Conservation (phyloP, 192 early-diverging fungal species). For the Chytriomyces sp. region DNA sequence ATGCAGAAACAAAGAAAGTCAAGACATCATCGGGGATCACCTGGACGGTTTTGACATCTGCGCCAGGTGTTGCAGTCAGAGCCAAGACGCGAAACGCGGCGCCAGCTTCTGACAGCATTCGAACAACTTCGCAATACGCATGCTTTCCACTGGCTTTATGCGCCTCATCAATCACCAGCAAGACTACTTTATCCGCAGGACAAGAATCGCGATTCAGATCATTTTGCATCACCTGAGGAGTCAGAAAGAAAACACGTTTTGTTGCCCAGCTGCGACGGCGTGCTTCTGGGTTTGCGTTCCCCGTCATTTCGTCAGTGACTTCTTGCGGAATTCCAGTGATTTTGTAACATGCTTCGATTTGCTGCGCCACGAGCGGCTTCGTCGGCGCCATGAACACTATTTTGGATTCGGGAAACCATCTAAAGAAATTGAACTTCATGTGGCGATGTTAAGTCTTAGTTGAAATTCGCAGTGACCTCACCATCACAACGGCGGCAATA, state of each 20-base stretch:
- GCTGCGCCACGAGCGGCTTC: conserved; percentile 87
- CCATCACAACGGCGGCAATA: conserved; percentile 93
- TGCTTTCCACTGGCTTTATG: conserved; percentile 86
- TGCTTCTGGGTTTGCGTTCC: conserved; percentile 54
- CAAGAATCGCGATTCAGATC: conserved; percentile 75
- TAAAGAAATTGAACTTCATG: conserved; percentile 68
- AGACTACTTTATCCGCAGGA: conserved; percentile 65
- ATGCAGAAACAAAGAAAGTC: too few species aligned
- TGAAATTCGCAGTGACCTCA: conserved; percentile 71
- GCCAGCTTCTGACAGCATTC: conserved; percentile 53
- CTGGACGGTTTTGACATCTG: conserved; percentile 71
- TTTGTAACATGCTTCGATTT: conserved; percentile 84
- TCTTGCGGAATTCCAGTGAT: conserved; percentile 77
- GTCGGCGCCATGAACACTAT: conserved; percentile 94
- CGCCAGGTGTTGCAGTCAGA: conserved; percentile 86
- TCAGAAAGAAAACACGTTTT: conserved; percentile 83
- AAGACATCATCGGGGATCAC: neutral
- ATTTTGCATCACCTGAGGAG: conserved; percentile 87
- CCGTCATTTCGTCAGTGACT: conserved; percentile 72
- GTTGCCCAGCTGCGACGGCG: conserved; percentile 65
- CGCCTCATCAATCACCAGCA: conserved; percentile 91
- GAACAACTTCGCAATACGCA: conserved; percentile 78
- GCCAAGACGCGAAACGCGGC: conserved; percentile 78
- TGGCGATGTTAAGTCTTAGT: neutral
- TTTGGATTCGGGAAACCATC: conserved; percentile 88